A percentile compares a stretch with the other conserved stretches of the same genome.
These are phyloP conservation scores for Rosa rugosa DNA, from an alignment of 306 rosid genomes.

Conservation along the genomic window DNA sequence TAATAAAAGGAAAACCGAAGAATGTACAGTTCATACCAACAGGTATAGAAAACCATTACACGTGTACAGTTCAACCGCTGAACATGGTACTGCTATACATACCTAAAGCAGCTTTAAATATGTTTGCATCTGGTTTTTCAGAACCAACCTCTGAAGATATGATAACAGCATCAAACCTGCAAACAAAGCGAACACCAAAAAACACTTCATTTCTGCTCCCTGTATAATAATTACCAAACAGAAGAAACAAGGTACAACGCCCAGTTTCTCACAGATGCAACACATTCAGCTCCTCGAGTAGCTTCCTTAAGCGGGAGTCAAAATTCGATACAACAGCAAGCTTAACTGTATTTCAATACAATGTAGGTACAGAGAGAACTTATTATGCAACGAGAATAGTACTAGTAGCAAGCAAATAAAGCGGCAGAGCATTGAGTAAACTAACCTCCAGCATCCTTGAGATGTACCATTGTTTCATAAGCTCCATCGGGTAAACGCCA, in stretches of 20 bases:
- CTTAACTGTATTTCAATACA: slow-evolving; percentile 59
- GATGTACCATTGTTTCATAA: slow-evolving; percentile 64
- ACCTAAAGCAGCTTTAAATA: slow-evolving; percentile 91
- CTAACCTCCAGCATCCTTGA: slow-evolving; percentile 92
- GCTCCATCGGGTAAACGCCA: slow-evolving; percentile 88
- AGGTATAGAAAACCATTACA: background rate
- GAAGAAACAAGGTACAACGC: slow-evolving; percentile 12
- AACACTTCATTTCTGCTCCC: background rate
- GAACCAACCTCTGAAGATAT: slow-evolving; percentile 89
- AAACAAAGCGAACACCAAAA: slow-evolving; percentile 13
- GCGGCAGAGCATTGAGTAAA: slow-evolving; percentile 16
- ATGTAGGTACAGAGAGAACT: background rate
- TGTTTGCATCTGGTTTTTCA: slow-evolving; percentile 88
- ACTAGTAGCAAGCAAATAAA: background rate
- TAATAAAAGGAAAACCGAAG: background rate
- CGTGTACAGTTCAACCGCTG: too few species aligned
- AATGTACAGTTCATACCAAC: background rate
- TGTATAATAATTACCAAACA: background rate
- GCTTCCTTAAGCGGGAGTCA: slow-evolving; percentile 85
- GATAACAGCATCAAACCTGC: slow-evolving; percentile 83
- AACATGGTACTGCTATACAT: slow-evolving; percentile 17
- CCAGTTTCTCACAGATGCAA: slow-evolving; percentile 65
- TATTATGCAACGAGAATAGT: too few species aligned
- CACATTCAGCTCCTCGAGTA: slow-evolving; percentile 77
- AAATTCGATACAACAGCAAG: slow-evolving; percentile 95